Conservation (phyloP, 148 eudicot species). For the Limonium bicolor region DNA sequence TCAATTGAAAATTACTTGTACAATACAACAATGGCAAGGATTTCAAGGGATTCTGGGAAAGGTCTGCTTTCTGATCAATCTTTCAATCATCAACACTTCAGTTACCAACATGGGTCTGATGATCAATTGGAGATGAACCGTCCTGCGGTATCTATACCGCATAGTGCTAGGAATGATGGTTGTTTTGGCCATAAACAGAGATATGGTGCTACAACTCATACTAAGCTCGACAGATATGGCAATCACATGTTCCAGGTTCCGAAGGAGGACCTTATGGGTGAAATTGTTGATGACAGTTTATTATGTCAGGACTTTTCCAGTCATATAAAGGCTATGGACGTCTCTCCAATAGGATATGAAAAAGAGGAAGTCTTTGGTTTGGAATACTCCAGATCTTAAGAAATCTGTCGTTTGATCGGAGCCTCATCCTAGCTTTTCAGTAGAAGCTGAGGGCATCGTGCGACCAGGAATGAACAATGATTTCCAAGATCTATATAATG, state of each 20-base stretch:
- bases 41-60: constrained; percentile 15
- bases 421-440: constrained; percentile 28
- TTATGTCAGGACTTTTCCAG: constrained; percentile 16
- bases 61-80: constrained; percentile 12
- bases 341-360: constrained; percentile 17
- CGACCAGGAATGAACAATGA: constrained; percentile 17
- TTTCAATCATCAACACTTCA: constrained; percentile 15
- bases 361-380: constrained; percentile 15
- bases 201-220: constrained; percentile 4
- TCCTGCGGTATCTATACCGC: constrained; percentile 10
- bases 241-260: constrained; percentile 18
- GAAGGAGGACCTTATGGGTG: constrained; percentile 38
- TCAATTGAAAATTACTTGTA: constrained; percentile 13
- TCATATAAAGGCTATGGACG: constrained; percentile 14
- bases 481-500: constrained; percentile 14
- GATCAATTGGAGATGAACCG: constrained; percentile 10
- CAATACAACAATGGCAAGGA: constrained; percentile 16
- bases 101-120: constrained; percentile 14
- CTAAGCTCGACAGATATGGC: constrained; percentile 12
- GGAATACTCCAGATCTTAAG: constrained; percentile 20
- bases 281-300: constrained; percentile 40
- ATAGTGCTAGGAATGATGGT: constrained; percentile 11
- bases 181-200: constrained; percentile 18
- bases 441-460: constrained; percentile 13
- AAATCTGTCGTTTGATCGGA: constrained; percentile 25